Evolutionary conservation across 768 basidiomycete species (phyloP).

Genomic region (Tephrocybe sp.): DNA sequence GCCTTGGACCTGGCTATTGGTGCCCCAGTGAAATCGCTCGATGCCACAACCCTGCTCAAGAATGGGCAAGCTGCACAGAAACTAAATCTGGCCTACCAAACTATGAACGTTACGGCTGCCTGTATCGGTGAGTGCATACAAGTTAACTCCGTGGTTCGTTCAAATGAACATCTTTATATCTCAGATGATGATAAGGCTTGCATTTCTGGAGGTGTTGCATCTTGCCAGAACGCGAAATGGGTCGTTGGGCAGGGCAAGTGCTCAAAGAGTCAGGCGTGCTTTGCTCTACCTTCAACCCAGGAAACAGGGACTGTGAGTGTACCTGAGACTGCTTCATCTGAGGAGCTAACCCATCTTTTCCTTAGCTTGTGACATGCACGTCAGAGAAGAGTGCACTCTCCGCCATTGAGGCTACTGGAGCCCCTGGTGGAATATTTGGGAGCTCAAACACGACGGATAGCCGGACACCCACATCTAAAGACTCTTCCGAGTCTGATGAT

Average conservation of each 20-base stretch:
- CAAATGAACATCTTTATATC: not conserved
- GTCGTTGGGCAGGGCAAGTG: conserved; percentile 32
- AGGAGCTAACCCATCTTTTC: not conserved
- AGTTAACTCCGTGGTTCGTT: not conserved
- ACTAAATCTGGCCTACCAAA: conserved; percentile 46
- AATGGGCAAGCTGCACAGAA: conserved; percentile 52
- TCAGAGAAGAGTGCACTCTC: conserved; percentile 44
- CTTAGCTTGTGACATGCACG: conserved; percentile 50
- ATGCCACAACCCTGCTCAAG: conserved; percentile 39
- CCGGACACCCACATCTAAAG: not conserved
- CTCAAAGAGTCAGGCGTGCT: conserved; percentile 38
- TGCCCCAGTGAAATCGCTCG: conserved; percentile 34
- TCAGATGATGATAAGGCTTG: conserved; percentile 46
- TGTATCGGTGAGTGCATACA: conserved; percentile 39
- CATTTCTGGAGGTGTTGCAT: conserved; percentile 35
- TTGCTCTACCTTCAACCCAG: conserved; percentile 47
- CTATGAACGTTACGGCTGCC: conserved; percentile 35
- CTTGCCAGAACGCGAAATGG: conserved; percentile 43
- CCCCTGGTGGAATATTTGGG: conserved; percentile 37
- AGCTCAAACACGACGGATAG: conserved; percentile 9
- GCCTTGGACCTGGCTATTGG: conserved; percentile 20
- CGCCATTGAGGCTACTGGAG: conserved; percentile 46
- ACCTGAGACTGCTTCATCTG: too few relatives aligned
- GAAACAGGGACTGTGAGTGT: conserved; percentile 43
- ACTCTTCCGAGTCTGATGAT: conserved; percentile 13